Base-by-base conservation (phyloP, 192 early-diverging fungal species). In the Rhizophagus prolifer region DNA sequence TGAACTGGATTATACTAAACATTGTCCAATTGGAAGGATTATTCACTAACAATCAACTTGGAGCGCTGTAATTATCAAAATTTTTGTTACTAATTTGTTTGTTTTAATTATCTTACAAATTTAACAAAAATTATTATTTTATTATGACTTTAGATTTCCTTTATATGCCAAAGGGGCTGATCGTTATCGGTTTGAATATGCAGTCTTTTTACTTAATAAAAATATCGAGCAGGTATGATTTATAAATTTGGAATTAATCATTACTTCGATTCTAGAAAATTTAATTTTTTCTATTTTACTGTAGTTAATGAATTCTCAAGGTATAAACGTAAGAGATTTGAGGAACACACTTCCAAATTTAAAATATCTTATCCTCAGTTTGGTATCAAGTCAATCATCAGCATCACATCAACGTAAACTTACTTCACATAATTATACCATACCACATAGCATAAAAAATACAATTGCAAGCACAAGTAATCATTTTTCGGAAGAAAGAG, bases 161-260 rank as follows among this genome's bases (percentile, higher is more conserved):
- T 81, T 95, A 23, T 93, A 86, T 81, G 70, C 84, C 4, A 90
- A 87, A 83, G 91, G 92, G 1, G 82, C 85, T 3, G 93, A 95
- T 47, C 78, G 85, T 9, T 80, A 86, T 76, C 84, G 91, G 16
- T 94, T 94, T 80, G 93, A 94, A 30, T 95, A 93, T 82, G 93
- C 86, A 9, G 94, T 95, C 5, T 95, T 94, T 82, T 76, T 95
- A 41, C 58, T 95, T 68, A 95, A 94, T 78, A 95, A 95, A 82
- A 85, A 95, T 68, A 89, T 95, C 81, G 94, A 95, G 78, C 94
- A 95, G 85, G 90, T 94, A 78, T 50, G 61, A 26, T 30, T 30
- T 58, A 25, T 70, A 30, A 7, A 4, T 19, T 12, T 70, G 14
- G 12, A 23, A 21, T 21, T 36, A 6, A 21, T 25, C 58, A 58